Base-by-base conservation (phyloP, 805 yeast genomes). In the Priceomyces castillae region DNA sequence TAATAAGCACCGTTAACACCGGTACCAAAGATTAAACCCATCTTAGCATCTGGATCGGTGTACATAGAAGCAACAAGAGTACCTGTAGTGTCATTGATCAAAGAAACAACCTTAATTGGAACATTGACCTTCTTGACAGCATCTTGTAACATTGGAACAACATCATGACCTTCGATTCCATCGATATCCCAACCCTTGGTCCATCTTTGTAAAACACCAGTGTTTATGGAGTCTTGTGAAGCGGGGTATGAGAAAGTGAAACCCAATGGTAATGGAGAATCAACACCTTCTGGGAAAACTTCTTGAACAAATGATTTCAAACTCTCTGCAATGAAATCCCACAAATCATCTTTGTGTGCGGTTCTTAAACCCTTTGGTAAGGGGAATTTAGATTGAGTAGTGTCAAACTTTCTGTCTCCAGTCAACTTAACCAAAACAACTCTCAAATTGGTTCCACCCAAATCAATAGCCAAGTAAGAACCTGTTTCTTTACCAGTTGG, bases 1-100 rank as follows among this genome's bases (percentile, higher is more conserved):
- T 82, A 90, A 74, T 90, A 92, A 43, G 97, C 97, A 65, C 97
- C 97, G 65, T 92, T 92, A 70, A 92, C 88, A 54, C 98, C 98
- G 39, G 98, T 92, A 62, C 98, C 99, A 64, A 90, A 92, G 57
- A 92, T 92, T 61, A 89, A 80, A 46, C 99, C 99, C 92, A 90
- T 86, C 68, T 84, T 83, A 51, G 96, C 83, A 56, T 80, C 81
- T 30, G 92, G 80, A 62, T 92, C 96, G 41, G 95, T 79, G 73
- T 92, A 92, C 76, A 85, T 81, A 39, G 97, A 90, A 26, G 98
- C 98, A 49, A 92, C 95, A 58, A 92, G 74, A 37, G 99, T 92
- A 65, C 98, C 99, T 39, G 97, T 88, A 52, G 99, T 92, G 67
- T 92, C 99, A 70, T 90, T 92, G 67, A 92, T 92, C 62, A 92